Evolutionary conservation across 1,284 basidiomycete species (phyloP).

Genomic region (Sanghuangporus baumii): DNA sequence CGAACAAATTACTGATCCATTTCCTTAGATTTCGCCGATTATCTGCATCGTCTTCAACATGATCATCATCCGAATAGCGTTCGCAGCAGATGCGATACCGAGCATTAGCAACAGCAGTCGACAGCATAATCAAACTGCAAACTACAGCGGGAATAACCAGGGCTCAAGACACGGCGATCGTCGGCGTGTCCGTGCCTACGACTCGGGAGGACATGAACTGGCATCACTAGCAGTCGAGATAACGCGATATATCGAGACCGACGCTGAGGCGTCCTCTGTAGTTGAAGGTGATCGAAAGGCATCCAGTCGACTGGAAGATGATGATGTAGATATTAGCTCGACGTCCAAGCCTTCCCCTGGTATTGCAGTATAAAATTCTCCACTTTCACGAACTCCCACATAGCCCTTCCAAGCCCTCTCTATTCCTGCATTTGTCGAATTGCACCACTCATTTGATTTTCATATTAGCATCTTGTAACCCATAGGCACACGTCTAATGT

Average conservation of each 20-base stretch:
- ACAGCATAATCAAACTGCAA: not conserved
- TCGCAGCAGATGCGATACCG: not conserved
- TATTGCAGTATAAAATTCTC: not conserved
- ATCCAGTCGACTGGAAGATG: not conserved
- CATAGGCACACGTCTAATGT: no score
- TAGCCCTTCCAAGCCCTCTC: not conserved
- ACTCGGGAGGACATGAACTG: not conserved
- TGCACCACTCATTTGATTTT: no score
- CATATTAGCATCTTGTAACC: no score
- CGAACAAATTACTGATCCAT: not conserved
- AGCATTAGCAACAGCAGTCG: no score
- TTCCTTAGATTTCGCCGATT: not conserved
- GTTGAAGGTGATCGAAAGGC: not conserved
- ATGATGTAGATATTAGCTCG: not conserved
- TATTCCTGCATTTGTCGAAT: no score
- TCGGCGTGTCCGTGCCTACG: not conserved
- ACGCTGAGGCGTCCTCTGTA: not conserved
- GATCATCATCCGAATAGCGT: not conserved
- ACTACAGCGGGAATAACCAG: not conserved
- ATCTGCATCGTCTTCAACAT: slow-evolving; percentile 1
- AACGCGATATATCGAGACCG: not conserved
- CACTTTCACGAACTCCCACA: not conserved
- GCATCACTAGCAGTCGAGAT: not conserved
- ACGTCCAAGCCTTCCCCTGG: not conserved
- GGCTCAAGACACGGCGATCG: not conserved